Evolutionary conservation across 139 green algal species (phyloP).

Genomic region (Chlamydomonas applanata): DNA sequence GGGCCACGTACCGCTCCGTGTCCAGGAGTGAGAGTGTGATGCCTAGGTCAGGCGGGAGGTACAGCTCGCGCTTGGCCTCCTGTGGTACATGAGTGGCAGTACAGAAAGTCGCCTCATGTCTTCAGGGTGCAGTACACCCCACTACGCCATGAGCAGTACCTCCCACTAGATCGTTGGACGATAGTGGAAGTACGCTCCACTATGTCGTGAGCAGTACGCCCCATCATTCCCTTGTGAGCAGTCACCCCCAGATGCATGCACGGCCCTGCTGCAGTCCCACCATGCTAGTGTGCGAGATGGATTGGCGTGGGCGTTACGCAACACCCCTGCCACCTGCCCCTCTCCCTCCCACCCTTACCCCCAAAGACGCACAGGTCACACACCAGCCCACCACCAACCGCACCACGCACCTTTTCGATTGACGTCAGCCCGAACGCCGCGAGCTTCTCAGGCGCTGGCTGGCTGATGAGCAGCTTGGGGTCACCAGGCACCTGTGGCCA

Average conservation of each 20-base stretch:
- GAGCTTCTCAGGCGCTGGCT: slow-evolving; percentile 43
- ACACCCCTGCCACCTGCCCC: no score
- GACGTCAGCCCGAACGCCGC: slow-evolving; percentile 58
- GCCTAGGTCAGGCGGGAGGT: slow-evolving; percentile 53
- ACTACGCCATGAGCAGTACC: no score
- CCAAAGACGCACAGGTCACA: no score
- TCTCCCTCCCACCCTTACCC: no score
- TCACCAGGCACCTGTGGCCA: slow-evolving; percentile 74
- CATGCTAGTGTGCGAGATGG: background rate
- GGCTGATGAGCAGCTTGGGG: slow-evolving; percentile 68
- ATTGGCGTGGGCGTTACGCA: no score
- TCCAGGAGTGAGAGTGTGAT: slow-evolving; percentile 63
- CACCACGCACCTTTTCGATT: slow-evolving; percentile 39
- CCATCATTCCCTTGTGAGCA: no score
- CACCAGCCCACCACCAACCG: no score
- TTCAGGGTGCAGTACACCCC: no score
- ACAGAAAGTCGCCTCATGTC: no score
- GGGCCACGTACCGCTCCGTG: slow-evolving; percentile 56
- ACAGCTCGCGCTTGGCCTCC: slow-evolving; percentile 51
- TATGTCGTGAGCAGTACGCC: no score
- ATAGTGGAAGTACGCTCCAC: no score
- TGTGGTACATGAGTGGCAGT: slow-evolving; percentile 9
- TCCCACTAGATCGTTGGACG: no score
- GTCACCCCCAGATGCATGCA: background rate
- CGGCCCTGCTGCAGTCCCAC: background rate